Percentiles rank a stretch among this genome's conserved stretches.
These are phyloP conservation scores for Hypoxylon sp. DNA, from an alignment of 2,329 filamentous ascomycete genomes.

Conservation along the genomic window DNA sequence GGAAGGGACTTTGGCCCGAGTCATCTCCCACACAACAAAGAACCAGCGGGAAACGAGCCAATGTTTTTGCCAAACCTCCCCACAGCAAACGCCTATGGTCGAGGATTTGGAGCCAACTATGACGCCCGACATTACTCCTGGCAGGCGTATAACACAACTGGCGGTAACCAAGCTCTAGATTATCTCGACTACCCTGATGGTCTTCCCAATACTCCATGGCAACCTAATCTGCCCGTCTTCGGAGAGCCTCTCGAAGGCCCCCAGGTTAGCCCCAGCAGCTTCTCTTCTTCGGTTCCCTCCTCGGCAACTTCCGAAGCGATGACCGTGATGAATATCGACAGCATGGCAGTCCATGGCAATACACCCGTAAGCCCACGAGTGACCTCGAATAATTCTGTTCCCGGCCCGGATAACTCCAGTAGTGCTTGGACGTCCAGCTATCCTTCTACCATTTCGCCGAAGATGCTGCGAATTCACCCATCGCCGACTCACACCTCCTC, in stretches of 20 bases:
- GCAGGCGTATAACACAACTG: conserved; percentile 40
- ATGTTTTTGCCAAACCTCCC: conserved; percentile 47
- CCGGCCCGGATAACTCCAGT: conserved; percentile 12
- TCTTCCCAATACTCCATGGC: conserved; percentile 33
- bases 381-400: conserved; percentile 2
- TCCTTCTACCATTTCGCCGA: conserved; percentile 52
- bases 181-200: conserved; percentile 43
- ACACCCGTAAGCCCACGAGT: conserved; percentile 4
- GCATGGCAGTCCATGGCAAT: conserved; percentile 27
- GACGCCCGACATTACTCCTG: conserved; percentile 45
- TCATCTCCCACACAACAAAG: conserved; percentile 53
- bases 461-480: conserved; percentile 51
- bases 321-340: conserved; percentile 49
- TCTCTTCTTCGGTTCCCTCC: conserved; percentile 49
- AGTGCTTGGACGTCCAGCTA: conserved; percentile 39
- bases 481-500: conserved; percentile 52
- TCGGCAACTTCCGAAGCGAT: conserved; percentile 50
- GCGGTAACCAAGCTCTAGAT: conserved; percentile 28
- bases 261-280: conserved; percentile 46
- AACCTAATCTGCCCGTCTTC: conserved; percentile 43
- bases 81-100: conserved; percentile 49
- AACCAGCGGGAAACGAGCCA: conserved; percentile 49
- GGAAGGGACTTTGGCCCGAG: conserved; percentile 51
- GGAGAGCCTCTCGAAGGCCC: conserved; percentile 46
- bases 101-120: conserved; percentile 40